These are phyloP conservation scores for Fusarium sp. DNA, from an alignment of 2,329 filamentous ascomycete species.

Conservation along the genomic window DNA sequence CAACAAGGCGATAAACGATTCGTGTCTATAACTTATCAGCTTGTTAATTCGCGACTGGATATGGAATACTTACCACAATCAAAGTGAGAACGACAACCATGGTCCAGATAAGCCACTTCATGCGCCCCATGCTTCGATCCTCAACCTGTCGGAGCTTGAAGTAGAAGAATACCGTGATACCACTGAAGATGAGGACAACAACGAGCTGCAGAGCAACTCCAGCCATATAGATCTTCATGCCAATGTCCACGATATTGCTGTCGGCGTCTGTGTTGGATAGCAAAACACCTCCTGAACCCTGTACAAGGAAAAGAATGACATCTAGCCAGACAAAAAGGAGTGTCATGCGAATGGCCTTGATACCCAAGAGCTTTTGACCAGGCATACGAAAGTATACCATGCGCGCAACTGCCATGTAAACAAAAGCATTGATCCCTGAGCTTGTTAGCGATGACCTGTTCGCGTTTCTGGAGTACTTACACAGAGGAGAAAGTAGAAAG, in stretches of 20 bases:
- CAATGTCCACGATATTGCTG: slow-evolving; percentile 46
- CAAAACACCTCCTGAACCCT: slow-evolving; percentile 54
- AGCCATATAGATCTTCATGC: slow-evolving; percentile 54
- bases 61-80: slow-evolving; percentile 49
- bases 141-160: slow-evolving; percentile 40
- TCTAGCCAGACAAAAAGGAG: slow-evolving; percentile 61
- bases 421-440: slow-evolving; percentile 57
- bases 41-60: neutral
- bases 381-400: slow-evolving; percentile 55
- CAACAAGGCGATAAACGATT: slow-evolving; percentile 69
- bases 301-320: slow-evolving; percentile 59
- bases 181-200: slow-evolving; percentile 53
- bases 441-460: neutral
- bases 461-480: slow-evolving; percentile 35
- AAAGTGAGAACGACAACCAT: slow-evolving; percentile 50
- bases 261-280: slow-evolving; percentile 45
- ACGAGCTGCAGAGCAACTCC: slow-evolving; percentile 53
- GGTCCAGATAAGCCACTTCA: slow-evolving; percentile 50
- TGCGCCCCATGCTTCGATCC: slow-evolving; percentile 43
- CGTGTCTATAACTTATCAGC: slow-evolving; percentile 54
- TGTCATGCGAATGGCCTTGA: slow-evolving; percentile 54
- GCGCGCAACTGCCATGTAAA: slow-evolving; percentile 57
- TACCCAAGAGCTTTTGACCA: slow-evolving; percentile 50
- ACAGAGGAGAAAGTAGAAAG: slow-evolving; percentile 56
- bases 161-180: slow-evolving; percentile 53